These are phyloP conservation scores for Phytophthora brassicae DNA, from an alignment of 352 stramenopile genomes.

Conservation along the genomic window DNA sequence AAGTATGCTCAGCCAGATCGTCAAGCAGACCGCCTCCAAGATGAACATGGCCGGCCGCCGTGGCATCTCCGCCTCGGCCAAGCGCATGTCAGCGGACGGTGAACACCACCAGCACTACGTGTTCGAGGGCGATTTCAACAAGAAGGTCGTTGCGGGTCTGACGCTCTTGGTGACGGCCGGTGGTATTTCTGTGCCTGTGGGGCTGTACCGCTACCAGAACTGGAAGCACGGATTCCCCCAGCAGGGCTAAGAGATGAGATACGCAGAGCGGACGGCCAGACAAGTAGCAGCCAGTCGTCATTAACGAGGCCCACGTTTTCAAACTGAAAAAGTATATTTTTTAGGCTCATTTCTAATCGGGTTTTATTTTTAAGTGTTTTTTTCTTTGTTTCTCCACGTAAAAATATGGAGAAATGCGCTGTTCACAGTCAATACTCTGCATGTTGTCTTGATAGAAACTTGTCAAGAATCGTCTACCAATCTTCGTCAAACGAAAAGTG, in stretches of 20 bases:
- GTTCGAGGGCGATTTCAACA: conserved; percentile 84
- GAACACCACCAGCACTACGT: conserved; percentile 86
- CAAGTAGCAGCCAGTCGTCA: background rate
- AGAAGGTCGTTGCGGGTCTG: conserved; percentile 61
- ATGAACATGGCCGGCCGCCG: conserved; percentile 59
- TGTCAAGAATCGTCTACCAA: too few relatives aligned
- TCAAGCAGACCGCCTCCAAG: conserved; percentile 71
- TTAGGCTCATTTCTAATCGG: too few relatives aligned
- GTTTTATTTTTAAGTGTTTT: conserved; percentile 7
- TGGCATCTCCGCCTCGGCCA: conserved; percentile 75
- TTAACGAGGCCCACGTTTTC: background rate
- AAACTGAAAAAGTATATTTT: conserved; percentile 25
- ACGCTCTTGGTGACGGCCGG: conserved; percentile 63
- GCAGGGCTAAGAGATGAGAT: conserved; percentile 50
- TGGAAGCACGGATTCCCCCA: conserved; percentile 89
- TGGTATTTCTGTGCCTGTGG: conserved; percentile 63
- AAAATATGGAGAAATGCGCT: too few relatives aligned
- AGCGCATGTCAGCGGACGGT: conserved; percentile 72
- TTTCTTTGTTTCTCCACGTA: too few relatives aligned
- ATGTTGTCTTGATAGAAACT: too few relatives aligned
- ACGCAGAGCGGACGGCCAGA: background rate
- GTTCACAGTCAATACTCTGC: too few relatives aligned
- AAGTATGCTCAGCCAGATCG: conserved; percentile 55
- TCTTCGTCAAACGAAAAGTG: too few relatives aligned
- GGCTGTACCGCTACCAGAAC: conserved; percentile 84